phyloP scores from a whole-genome alignment of 768 basidiomycete genomes.

The Tylopilus intermedius region DNA sequence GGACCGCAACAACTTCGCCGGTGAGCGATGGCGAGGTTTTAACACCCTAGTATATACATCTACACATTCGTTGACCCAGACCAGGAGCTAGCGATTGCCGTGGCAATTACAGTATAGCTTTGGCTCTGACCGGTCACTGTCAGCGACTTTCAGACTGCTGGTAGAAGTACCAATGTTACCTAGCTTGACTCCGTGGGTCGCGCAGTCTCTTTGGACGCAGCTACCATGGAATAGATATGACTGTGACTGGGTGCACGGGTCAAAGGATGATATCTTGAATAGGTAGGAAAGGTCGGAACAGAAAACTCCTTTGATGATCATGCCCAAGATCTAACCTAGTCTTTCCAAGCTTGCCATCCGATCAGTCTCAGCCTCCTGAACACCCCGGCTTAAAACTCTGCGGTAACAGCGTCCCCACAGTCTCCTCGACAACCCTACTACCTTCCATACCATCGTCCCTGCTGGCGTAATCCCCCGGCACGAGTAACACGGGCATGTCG shows the following conservation, averaged over 20 bases:
- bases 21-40: constrained; percentile 14
- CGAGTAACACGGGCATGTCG: constrained; percentile 68
- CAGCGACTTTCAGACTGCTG: constrained; percentile 79
- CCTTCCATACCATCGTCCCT: not conserved
- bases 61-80: not conserved
- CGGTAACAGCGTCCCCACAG: not conserved
- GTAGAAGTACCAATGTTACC: constrained; percentile 78
- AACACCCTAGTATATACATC: too few relatives aligned
- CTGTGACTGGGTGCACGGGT: not conserved
- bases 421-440: not conserved
- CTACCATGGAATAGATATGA: constrained; percentile 35
- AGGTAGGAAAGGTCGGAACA: not conserved
- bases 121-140: constrained; percentile 42
- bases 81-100: constrained; percentile 79
- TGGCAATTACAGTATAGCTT: constrained; percentile 75
- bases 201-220: constrained; percentile 40
- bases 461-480: constrained; percentile 45
- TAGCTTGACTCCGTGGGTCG: constrained; percentile 55
- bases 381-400: not conserved
- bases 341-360: not conserved
- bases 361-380: not conserved
- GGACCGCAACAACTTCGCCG: constrained; percentile 59
- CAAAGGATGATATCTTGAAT: not conserved
- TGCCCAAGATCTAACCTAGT: not conserved
- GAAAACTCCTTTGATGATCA: too few relatives aligned